phyloP scores from a whole-genome alignment of 306 rosid species.

The Clitoria ternatea region DNA sequence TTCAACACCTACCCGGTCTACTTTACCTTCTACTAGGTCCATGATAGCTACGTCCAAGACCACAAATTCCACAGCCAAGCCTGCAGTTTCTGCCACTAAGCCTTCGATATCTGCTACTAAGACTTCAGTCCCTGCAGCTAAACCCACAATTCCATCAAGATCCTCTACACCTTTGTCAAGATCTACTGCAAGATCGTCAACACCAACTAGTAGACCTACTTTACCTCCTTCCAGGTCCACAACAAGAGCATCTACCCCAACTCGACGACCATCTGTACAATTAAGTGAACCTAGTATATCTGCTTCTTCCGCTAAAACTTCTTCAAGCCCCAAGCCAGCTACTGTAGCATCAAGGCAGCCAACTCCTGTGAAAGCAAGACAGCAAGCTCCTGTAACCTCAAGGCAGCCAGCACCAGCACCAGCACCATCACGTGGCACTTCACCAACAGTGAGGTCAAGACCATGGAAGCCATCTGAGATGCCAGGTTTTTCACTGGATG shows the following conservation, averaged over 20 bases:
- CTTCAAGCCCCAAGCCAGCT: slow-evolving; percentile 59
- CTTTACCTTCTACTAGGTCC: slow-evolving; percentile 50
- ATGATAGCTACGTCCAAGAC: slow-evolving; percentile 44
- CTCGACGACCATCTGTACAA: slow-evolving; percentile 67
- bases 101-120: slow-evolving; percentile 36
- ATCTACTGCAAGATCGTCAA: slow-evolving; percentile 73
- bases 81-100: slow-evolving; percentile 40
- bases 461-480: slow-evolving; percentile 95
- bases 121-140: slow-evolving; percentile 42
- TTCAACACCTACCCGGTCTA: slow-evolving; percentile 80
- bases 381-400: slow-evolving; percentile 39
- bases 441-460: slow-evolving; percentile 84
- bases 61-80: slow-evolving; percentile 45
- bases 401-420: slow-evolving; percentile 59
- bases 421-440: slow-evolving; percentile 73
- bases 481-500: slow-evolving; percentile 91
- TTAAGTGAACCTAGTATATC: slow-evolving; percentile 54
- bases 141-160: slow-evolving; percentile 57
- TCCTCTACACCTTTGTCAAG: slow-evolving; percentile 83
- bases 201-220: slow-evolving; percentile 79
- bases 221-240: slow-evolving; percentile 71
- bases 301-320: slow-evolving; percentile 44
- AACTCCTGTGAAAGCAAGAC: slow-evolving; percentile 42
- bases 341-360: slow-evolving; percentile 48
- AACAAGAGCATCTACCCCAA: slow-evolving; percentile 88